Base-by-base conservation (phyloP, 306 rosid genomes). In the Ochetophila trinervis region DNA sequence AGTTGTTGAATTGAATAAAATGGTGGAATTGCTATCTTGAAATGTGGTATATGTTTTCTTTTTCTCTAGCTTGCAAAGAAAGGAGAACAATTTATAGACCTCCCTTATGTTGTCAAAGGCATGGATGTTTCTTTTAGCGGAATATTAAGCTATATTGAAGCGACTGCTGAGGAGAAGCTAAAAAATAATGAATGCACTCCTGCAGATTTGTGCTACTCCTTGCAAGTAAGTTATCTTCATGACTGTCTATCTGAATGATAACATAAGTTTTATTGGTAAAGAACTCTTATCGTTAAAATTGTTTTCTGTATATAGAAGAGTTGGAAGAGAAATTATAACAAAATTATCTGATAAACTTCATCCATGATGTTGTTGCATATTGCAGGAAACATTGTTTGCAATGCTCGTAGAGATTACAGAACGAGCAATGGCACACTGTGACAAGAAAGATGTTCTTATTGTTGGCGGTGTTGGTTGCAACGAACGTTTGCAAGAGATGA, bases 381-480 rank as follows among this genome's bases (percentile, higher is more conserved):
- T 78, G 63, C 77, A 89, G 95, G 98, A 89, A 78, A 89, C 88
- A 1, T 10, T 89, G 66, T 91, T 80, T 69, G 96, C 98, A 47
- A 91, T 91, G 98, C 90, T 91, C 63, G 98, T 89, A 74, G 96
- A 91, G 90, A 89, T 91, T 36, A 91, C 98, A 2, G 96, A 91
- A 65, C 81, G 96, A 16, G 97, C 96, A 53, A 91, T 88, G 97
- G 97, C 98, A 62, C 98, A 89, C 51, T 91, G 96, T 65, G 98
- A 91, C 79, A 76, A 56, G 34, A 87, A 87, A 72, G 98, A 89
- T 77, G 87, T 91, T 65, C 98, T 91, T 56, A 89, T 91, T 51
- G 98, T 89, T 47, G 96, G 98, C 15, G 98, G 98, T 40, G 98
- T 91, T 4, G 96, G 96, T 37, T 91, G 98, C 85, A 91, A 91